Evolutionary conservation across 805 yeast genomes (phyloP), one percentile per base, ranked within the genome.

Genomic region (Pichia membranifaciens): DNA sequence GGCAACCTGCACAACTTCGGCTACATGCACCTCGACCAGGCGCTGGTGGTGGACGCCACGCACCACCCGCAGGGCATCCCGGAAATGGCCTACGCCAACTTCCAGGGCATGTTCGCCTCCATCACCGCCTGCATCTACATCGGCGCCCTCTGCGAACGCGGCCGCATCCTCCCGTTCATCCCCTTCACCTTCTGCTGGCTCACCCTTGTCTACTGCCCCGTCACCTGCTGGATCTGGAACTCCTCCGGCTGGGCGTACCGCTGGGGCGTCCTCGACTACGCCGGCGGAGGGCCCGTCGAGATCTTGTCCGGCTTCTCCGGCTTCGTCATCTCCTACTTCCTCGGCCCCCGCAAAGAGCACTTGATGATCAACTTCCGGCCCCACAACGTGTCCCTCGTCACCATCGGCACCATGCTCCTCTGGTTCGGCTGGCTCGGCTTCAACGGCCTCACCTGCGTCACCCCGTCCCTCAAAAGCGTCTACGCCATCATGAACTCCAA

Each of bases 251-350:
- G 98, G 98, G 96, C 96, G 33, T 75, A 75, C 55, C 73, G 80
- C 56, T 91, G 96, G 81, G 96, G 96, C 5, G 98, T 83, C 1
- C 72, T 91, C 44, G 99, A 91, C 64, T 91, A 87, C 65, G 99
- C 99, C 21, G 99, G 99, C 28, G 98, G 98, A 48, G 97, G 97
- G 0, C 96, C 97, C 0, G 96, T 91, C 23, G 98, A 91, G 65
- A 87, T 93, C 48, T 75, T 87, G 28, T 82, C 95, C 21, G 98
- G 98, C 51, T 84, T 89, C 21, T 85, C 88, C 32, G 97, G 96
- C 1, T 82, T 91, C 57, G 96, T 87, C 5, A 83, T 83, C 56
- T 80, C 89, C n/a, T 81, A 79, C 48, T 84, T 84, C 53, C 67
- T 87, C 45, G 96, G 96, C 9, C 78, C 85, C 57, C 75, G 97